Evolutionary conservation across 305 asterid species (phyloP).

Genomic region (Fraxinus greggii): DNA sequence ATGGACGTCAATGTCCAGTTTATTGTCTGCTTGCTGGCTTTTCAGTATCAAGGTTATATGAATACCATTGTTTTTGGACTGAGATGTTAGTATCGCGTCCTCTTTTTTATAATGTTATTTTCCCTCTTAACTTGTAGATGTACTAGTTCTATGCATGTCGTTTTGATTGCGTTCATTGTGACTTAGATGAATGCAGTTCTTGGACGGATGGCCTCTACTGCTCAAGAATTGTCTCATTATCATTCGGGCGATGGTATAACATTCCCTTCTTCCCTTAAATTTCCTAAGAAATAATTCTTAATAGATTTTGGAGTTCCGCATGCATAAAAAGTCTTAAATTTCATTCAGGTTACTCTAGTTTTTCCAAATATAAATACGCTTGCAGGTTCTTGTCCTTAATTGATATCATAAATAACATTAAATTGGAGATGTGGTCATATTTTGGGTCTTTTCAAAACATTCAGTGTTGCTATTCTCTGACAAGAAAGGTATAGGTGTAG

Average conservation of each 20-base stretch:
- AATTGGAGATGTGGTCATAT: neutral
- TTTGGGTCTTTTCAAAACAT: neutral
- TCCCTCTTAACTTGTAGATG: neutral
- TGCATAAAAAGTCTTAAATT: neutral
- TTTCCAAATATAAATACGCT: neutral
- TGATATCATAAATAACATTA: neutral
- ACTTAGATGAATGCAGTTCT: slow-evolving; percentile 88
- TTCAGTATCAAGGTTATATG: slow-evolving; percentile 17
- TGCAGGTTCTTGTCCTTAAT: neutral
- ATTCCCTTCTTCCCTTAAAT: slow-evolving; percentile 21
- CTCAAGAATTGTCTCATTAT: slow-evolving; percentile 90
- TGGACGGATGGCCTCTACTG: slow-evolving; percentile 83
- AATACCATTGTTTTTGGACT: slow-evolving; percentile 18
- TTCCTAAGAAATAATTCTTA: neutral
- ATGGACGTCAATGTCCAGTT: slow-evolving; percentile 18
- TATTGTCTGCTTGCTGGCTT: slow-evolving; percentile 2
- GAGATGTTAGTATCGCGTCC: neutral
- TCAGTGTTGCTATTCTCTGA: neutral
- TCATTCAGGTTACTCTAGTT: neutral
- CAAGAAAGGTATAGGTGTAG: neutral
- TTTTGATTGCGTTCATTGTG: slow-evolving; percentile 22
- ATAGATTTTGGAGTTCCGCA: neutral
- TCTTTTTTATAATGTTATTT: slow-evolving; percentile 2
- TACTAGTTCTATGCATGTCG: neutral
- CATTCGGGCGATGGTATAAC: slow-evolving; percentile 93